A percentile compares a stretch with the other conserved stretches of the same genome.
phyloP scores from a whole-genome alignment of 139 green algal genomes.

The Ettlia oleoabundans region DNA sequence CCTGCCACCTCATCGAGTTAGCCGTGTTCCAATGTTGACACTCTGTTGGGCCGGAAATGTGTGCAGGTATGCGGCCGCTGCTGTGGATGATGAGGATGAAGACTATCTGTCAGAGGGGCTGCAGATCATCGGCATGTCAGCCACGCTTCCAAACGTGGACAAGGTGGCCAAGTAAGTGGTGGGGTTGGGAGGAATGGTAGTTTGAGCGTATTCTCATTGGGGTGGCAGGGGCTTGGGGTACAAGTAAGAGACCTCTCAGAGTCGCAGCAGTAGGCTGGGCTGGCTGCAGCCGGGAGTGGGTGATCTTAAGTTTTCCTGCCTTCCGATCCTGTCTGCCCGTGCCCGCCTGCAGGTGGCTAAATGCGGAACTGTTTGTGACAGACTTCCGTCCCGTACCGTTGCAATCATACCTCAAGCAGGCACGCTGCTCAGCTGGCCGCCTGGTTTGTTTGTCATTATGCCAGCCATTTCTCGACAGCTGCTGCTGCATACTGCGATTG shows the following conservation, averaged over 20 bases:
- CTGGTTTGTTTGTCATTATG: too few species aligned
- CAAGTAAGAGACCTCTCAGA: too few species aligned
- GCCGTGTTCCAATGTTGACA: background rate
- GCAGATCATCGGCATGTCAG: slow-evolving; percentile 97
- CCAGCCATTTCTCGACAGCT: too few species aligned
- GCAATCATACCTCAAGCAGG: slow-evolving; percentile 73
- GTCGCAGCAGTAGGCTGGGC: background rate
- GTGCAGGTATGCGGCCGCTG: slow-evolving; percentile 27
- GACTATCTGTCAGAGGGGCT: slow-evolving; percentile 45
- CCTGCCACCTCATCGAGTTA: too few species aligned
- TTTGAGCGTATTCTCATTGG: too few species aligned
- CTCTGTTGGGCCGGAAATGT: background rate
- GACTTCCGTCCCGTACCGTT: slow-evolving; percentile 89
- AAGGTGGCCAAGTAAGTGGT: slow-evolving; percentile 80
- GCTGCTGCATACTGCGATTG: too few species aligned
- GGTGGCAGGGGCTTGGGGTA: too few species aligned
- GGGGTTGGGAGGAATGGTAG: too few species aligned
- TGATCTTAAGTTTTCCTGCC: too few species aligned
- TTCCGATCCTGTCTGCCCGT: background rate
- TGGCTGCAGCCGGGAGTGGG: background rate
- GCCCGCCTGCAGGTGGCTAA: slow-evolving; percentile 76
- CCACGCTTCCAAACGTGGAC: slow-evolving; percentile 91
- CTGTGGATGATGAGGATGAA: slow-evolving; percentile 26
- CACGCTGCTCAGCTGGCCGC: background rate
- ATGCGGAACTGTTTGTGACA: slow-evolving; percentile 84